Conservation (phyloP, 2,329 filamentous ascomycete species). For the Aspergillus amoenus region DNA sequence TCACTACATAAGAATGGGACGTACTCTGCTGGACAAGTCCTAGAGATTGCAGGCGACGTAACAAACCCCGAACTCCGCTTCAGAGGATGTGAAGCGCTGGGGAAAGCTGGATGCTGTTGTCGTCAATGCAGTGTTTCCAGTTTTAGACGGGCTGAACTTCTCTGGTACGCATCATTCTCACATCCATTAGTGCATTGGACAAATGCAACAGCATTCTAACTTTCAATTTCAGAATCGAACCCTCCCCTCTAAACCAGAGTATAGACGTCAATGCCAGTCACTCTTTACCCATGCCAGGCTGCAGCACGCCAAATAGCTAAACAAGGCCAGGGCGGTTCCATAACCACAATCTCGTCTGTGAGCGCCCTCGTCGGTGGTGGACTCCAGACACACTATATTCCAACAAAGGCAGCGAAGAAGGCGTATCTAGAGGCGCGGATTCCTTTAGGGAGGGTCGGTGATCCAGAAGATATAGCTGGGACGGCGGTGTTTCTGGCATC, state of each 20-base stretch:
- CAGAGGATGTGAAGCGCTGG: slow-evolving; percentile 59
- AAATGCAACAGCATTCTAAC: not conserved
- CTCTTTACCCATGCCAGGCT: slow-evolving; percentile 85
- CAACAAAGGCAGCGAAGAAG: slow-evolving; percentile 81
- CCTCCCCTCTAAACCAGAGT: slow-evolving; percentile 69
- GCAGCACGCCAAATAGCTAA: slow-evolving; percentile 82
- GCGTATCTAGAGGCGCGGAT: slow-evolving; percentile 78
- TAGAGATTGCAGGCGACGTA: slow-evolving; percentile 75
- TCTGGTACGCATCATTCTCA: slow-evolving; percentile 55
- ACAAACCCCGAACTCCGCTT: slow-evolving; percentile 66
- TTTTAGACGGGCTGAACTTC: slow-evolving; percentile 83
- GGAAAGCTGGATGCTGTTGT: slow-evolving; percentile 73
- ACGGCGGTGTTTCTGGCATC: slow-evolving; percentile 83
- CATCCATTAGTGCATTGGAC: not conserved
- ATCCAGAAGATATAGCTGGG: slow-evolving; percentile 70
- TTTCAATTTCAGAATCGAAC: slow-evolving; percentile 53
- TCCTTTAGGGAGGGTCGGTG: slow-evolving; percentile 71
- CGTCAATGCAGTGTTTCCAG: slow-evolving; percentile 87
- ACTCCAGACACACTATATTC: slow-evolving; percentile 79
- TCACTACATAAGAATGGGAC: slow-evolving; percentile 17
- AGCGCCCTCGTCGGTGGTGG: slow-evolving; percentile 62
- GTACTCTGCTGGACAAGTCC: slow-evolving; percentile 44
- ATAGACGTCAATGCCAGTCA: slow-evolving; percentile 78
- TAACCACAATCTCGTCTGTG: slow-evolving; percentile 56
- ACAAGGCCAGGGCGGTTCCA: slow-evolving; percentile 69